A percentile compares a stretch with the other conserved stretches of the same genome.
Evolutionary conservation across 345 rosid species (phyloP).

Genomic region (Chamaenerion angustifolium): DNA sequence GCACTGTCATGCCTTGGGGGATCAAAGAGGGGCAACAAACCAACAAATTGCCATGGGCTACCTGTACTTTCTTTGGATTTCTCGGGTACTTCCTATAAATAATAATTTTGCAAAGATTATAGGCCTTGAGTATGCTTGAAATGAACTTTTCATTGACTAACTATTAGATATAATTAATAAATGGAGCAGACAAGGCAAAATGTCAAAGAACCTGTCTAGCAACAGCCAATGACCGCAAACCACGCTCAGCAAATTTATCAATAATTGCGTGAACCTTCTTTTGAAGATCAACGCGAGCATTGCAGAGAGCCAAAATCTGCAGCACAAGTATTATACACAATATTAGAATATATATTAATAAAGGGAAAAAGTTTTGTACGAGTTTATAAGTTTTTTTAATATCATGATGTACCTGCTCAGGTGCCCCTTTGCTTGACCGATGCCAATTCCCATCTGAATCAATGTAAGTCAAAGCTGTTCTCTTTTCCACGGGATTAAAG

Average conservation of each 20-base stretch:
- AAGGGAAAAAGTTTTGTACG: neutral
- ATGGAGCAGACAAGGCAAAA: neutral
- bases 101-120: neutral
- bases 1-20: conserved; percentile 48
- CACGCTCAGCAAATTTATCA: conserved; percentile 70
- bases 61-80: conserved; percentile 22
- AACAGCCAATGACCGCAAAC: conserved; percentile 67
- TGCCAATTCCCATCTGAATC: conserved; percentile 65
- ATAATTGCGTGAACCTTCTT: conserved; percentile 48
- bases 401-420: conserved; percentile 50
- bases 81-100: conserved; percentile 22
- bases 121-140: no score
- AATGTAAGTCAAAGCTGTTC: conserved; percentile 68
- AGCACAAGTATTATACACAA: neutral
- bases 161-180: neutral
- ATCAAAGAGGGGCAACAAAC: conserved; percentile 24
- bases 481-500: conserved; percentile 72
- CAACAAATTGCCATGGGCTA: conserved; percentile 24
- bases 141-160: no score
- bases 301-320: conserved; percentile 51
- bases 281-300: conserved; percentile 40
- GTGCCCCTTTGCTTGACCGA: conserved; percentile 83
- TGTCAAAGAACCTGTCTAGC: conserved; percentile 48
- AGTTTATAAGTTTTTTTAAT: no score
- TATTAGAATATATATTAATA: neutral